Evolutionary conservation across 2,329 filamentous ascomycete species (phyloP).

Genomic region (Fusarium sp.): DNA sequence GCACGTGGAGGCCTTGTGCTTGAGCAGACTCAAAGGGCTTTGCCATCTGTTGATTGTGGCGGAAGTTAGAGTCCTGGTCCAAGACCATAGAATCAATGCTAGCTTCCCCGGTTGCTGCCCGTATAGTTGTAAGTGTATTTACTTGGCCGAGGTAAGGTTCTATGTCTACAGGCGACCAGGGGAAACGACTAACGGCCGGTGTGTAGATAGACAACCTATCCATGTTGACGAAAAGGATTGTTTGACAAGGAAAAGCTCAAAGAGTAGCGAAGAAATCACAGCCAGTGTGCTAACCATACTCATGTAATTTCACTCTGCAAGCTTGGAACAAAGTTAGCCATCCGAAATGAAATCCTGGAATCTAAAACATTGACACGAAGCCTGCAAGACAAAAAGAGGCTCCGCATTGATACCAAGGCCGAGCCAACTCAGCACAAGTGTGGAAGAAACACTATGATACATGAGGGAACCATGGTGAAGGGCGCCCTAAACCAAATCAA

Average conservation of each 20-base stretch:
- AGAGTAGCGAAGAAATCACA: background rate
- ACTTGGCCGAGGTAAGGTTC: background rate
- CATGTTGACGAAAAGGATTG: background rate
- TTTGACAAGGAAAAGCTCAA: background rate
- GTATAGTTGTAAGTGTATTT: background rate
- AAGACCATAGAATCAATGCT: background rate
- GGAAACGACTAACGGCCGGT: background rate
- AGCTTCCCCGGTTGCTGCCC: background rate
- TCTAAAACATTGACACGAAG: background rate
- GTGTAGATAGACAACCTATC: background rate
- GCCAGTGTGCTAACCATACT: background rate
- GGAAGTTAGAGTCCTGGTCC: background rate
- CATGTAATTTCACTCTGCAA: background rate
- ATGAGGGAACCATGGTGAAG: too few relatives aligned
- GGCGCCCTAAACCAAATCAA: too few relatives aligned
- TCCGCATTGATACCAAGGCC: background rate
- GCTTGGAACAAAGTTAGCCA: background rate
- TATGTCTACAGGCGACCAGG: background rate
- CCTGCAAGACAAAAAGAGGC: background rate
- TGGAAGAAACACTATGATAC: too few relatives aligned
- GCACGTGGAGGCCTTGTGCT: too few relatives aligned
- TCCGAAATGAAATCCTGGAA: background rate
- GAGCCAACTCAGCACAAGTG: background rate
- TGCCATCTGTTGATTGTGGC: too few relatives aligned
- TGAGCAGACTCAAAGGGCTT: too few relatives aligned